Base-by-base conservation (phyloP, 2,329 filamentous ascomycete species). In the Fusarium metavorans region DNA sequence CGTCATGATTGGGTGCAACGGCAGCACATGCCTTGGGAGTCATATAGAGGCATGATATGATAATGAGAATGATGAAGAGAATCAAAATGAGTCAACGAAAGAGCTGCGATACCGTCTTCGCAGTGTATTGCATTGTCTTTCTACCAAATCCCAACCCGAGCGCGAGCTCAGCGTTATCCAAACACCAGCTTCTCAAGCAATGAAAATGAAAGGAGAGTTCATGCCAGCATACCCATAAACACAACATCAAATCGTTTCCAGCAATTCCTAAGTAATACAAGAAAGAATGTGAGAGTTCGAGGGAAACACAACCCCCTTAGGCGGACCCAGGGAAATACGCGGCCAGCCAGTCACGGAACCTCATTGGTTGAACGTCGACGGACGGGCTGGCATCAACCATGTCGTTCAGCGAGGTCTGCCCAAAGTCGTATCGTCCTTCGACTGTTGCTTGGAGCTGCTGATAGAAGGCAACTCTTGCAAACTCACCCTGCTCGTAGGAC, bases 381-480 rank as follows among this genome's bases (percentile, higher is more conserved):
- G 81, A 74, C 6, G 81, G 72, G 71, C 73, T 82, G 16, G 75
- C 79, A 32, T 81, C 77, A 50, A 89, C 78, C 4, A 85, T 76
- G 3, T 85, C 83, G 79, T 93, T 93, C 64, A 94, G 82, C 70
- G 91, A 92, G 2, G 90, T 82, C 14, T 87, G 83, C 4, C 84
- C 83, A 75, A 93, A 93, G 72, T 92, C 89, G 78, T 93, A 95
- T 11, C 91, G 88, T 3, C 92, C 91, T 71, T 92, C 89, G 20
- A 90, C 90, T 0, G 93, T 94, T 35, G 91, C 92, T 41, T 93
- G 85, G 27, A 94, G 87, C 35, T 91, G 86, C 68, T 91, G 88
- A 59, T 92, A 87, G 64, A 89, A 86, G 54, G 85, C 84, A 74
- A 87, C 88, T 62, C 85, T 87, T 9, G 83, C 80, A 66, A 84